Evolutionary conservation across 2,329 filamentous ascomycete species (phyloP).

Genomic region (Diaporthe ampelina): DNA sequence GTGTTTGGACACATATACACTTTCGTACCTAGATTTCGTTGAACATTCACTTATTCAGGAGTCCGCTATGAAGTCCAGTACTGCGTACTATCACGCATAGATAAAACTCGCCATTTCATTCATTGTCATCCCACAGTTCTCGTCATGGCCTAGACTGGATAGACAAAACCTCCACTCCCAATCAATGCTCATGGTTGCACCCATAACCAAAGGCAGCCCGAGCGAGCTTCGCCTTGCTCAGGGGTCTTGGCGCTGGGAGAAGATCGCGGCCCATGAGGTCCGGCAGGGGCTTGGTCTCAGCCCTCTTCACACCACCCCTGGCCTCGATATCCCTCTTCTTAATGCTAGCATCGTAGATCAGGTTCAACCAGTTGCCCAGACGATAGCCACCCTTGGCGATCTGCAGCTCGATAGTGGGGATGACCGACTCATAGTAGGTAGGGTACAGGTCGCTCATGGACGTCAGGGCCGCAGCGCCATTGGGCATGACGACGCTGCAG

Average conservation of each 20-base stretch:
- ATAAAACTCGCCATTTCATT: too few relatives aligned
- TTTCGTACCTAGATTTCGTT: too few relatives aligned
- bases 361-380: slow-evolving; percentile 50
- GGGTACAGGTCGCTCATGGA: slow-evolving; percentile 55
- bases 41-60: too few relatives aligned
- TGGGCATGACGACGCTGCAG: slow-evolving; percentile 55
- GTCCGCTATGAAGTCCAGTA: too few relatives aligned
- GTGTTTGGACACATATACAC: too few relatives aligned
- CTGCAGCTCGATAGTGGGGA: slow-evolving; percentile 58
- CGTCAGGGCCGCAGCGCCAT: slow-evolving; percentile 55
- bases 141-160: too few relatives aligned
- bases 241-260: slow-evolving; percentile 45
- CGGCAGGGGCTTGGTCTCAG: slow-evolving; percentile 33
- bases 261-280: slow-evolving; percentile 46
- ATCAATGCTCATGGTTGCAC: slow-evolving; percentile 15
- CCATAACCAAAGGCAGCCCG: slow-evolving; percentile 44
- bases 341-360: slow-evolving; percentile 43
- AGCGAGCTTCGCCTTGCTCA: slow-evolving; percentile 48
- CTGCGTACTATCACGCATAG: too few relatives aligned
- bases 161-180: too few relatives aligned
- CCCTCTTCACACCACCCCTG: background rate
- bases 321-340: slow-evolving; percentile 43
- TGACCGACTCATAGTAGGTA: slow-evolving; percentile 57
- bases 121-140: too few relatives aligned
- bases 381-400: slow-evolving; percentile 59